Evolutionary conservation across 1,139 yeast species (phyloP), one percentile per base, ranked within the genome.

Genomic region (Saccharomyces pastorianus): DNA sequence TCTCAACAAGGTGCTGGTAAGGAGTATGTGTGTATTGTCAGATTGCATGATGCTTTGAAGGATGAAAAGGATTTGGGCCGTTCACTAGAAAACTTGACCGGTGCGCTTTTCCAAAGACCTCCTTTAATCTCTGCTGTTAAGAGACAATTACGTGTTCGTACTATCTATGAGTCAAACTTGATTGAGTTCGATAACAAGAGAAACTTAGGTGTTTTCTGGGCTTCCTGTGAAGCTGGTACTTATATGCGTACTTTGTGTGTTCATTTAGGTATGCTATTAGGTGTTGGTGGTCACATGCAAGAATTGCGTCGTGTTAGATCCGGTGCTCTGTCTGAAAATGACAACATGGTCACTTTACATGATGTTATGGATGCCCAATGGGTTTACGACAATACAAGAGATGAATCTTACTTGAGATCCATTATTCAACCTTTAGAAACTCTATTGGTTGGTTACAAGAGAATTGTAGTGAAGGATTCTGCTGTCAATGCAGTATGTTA

Each of bases 1-100:
- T 88, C 97, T 56, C 99, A 93, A 77, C 99, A 93, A 76, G 98
- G 99, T 76, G 99, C 99, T 53, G 99, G 99, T 81, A 93, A 93
- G 74, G 99, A 93, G 82, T 93, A 93, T 76, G 99, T 93, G 57
- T 93, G 99, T 79, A 90, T 93, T 65, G 95, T 88, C 57, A 84
- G 98, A 78, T 80, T 93, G 66, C 99, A 93, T 73, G 98, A 91
- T 61, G 90, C 91, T 62, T 79, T 93, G 62, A 83, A 87, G 63
- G 96, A 90, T 63, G 93, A 88, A 68, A 89, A 90, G 74, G 96
- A 89, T 61, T 79, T 93, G 75, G 90, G 85, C 54, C 85, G 96
- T 69, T 78, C 89, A 14, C 79, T 93, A 65, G 99, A 93, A 76
- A 89, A 90, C 73, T 81, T 93, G 70, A 93, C 99, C 57, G 99